Conservation (phyloP, 345 rosid genomes). For the Citrus medica region DNA sequence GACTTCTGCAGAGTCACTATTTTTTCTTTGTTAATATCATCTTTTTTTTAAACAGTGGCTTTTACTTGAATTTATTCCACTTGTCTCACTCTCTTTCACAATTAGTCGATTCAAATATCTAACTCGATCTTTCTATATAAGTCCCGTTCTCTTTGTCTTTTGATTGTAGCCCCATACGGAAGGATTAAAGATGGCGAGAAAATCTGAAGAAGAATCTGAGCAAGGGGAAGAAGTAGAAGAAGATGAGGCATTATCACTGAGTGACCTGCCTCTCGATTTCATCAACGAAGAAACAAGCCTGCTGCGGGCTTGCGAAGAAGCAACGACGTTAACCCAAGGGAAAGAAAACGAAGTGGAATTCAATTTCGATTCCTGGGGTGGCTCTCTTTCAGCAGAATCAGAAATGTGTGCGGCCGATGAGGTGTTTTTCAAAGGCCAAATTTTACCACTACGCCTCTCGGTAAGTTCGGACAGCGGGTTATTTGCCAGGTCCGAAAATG, state of each 20-base stretch:
- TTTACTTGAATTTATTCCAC: slow-evolving; percentile 25
- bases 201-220: slow-evolving; percentile 5
- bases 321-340: neutral
- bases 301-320: slow-evolving; percentile 5
- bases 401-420: slow-evolving; percentile 80
- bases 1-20: slow-evolving; percentile 6
- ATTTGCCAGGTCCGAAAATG: slow-evolving; percentile 1
- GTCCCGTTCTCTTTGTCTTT: neutral
- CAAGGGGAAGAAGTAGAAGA: slow-evolving; percentile 30
- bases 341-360: slow-evolving; percentile 41
- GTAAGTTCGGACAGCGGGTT: slow-evolving; percentile 45
- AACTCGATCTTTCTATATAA: slow-evolving; percentile 4
- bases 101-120: slow-evolving; percentile 17
- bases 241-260: slow-evolving; percentile 67
- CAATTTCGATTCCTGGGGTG: slow-evolving; percentile 48
- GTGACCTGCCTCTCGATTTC: slow-evolving; percentile 56
- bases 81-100: slow-evolving; percentile 24
- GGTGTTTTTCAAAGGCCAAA: slow-evolving; percentile 66
- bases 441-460: slow-evolving; percentile 64
- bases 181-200: neutral
- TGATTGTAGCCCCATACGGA: neutral
- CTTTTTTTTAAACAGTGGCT: neutral
- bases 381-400: slow-evolving; percentile 33
- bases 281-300: slow-evolving; percentile 14
- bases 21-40: slow-evolving; percentile 11